Evolutionary conservation across 2,329 filamentous ascomycete species (phyloP).

Genomic region (Diatrype stigma): DNA sequence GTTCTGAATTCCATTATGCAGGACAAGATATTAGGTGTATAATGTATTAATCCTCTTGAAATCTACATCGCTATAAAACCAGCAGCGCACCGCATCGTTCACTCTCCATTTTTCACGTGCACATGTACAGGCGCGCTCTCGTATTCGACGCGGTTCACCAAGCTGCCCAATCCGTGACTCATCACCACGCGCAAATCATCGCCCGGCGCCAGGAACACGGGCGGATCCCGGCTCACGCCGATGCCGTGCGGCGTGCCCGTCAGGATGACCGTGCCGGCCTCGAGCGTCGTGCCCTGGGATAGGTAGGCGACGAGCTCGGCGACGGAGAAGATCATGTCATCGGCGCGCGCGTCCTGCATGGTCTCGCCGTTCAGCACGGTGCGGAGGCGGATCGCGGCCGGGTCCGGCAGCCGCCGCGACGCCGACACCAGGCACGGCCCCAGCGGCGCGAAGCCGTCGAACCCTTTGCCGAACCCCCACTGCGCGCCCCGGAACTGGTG

Average conservation of each 20-base stretch:
- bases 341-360: conserved; percentile 37
- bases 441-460: conserved; percentile 51
- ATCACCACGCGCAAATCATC: neutral
- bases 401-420: too few relatives aligned
- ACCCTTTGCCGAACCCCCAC: conserved; percentile 54
- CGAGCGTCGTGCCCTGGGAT: conserved; percentile 37
- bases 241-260: conserved; percentile 41
- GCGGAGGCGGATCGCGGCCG: too few relatives aligned
- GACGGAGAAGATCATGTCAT: conserved; percentile 43
- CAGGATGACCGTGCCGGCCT: conserved; percentile 40
- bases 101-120: neutral
- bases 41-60: neutral
- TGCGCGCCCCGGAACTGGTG: conserved; percentile 50
- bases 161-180: conserved; percentile 2
- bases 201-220: neutral
- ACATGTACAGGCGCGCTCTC: neutral
- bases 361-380: conserved; percentile 43
- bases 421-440: conserved; percentile 45
- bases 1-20: conserved; percentile 8
- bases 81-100: too few relatives aligned
- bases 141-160: conserved; percentile 2
- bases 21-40: conserved; percentile 5
- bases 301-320: conserved; percentile 32
- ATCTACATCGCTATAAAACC: neutral
- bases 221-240: neutral